Conservation (phyloP, 2,329 filamentous ascomycete species). For the Aureobasidium subglaciale region DNA sequence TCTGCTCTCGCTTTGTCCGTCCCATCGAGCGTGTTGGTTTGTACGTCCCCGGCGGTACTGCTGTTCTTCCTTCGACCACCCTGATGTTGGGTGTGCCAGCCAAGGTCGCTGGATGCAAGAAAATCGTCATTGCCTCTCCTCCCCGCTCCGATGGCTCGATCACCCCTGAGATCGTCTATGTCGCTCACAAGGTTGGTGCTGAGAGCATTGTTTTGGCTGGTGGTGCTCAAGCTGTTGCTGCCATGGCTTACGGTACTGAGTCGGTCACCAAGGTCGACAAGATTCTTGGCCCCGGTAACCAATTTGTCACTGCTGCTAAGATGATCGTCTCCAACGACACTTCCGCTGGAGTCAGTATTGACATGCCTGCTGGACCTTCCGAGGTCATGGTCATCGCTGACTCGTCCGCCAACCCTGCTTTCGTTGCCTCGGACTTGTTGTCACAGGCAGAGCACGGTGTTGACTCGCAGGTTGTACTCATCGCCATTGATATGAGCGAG, state of each 20-base stretch:
- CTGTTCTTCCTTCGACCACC: constrained; percentile 92
- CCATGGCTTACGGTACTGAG: constrained; percentile 95
- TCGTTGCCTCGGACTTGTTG: constrained; percentile 89
- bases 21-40: constrained; percentile 94
- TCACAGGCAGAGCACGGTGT: constrained; percentile 96
- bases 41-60: constrained; percentile 92
- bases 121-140: constrained; percentile 87
- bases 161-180: constrained; percentile 95
- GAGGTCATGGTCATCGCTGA: constrained; percentile 97
- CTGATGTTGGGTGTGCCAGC: constrained; percentile 97
- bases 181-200: constrained; percentile 91
- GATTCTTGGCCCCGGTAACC: constrained; percentile 94
- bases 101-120: constrained; percentile 94
- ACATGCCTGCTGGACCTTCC: constrained; percentile 96
- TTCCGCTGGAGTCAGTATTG: constrained; percentile 87
- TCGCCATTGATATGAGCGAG: constrained; percentile 74
- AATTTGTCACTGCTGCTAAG: constrained; percentile 97
- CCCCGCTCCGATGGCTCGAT: constrained; percentile 83
- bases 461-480: constrained; percentile 88
- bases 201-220: constrained; percentile 94
- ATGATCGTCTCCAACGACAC: constrained; percentile 98
- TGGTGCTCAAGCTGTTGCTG: constrained; percentile 89
- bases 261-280: constrained; percentile 96
- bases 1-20: constrained; percentile 86
- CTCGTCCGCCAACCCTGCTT: constrained; percentile 78